These are phyloP conservation scores for Nitzschia sp. DNA, from an alignment of 108 stramenopile genomes.

Conservation along the genomic window DNA sequence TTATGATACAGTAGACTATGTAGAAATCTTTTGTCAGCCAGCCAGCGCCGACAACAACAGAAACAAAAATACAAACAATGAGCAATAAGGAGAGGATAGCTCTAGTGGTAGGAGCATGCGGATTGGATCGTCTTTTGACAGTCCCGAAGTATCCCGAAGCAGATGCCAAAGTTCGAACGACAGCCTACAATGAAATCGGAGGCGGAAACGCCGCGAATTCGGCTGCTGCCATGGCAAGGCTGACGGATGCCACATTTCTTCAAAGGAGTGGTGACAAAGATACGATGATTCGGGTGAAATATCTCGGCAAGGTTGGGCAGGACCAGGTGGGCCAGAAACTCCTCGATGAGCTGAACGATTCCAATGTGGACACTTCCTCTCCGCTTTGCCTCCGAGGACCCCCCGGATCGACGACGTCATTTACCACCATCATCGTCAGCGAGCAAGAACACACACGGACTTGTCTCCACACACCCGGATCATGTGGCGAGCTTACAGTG, in stretches of 20 bases:
- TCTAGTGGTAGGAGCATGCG: slow-evolving; percentile 47
- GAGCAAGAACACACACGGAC: slow-evolving; percentile 47
- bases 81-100: no score
- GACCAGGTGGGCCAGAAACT: slow-evolving; percentile 36
- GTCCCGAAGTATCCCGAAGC: slow-evolving; percentile 40
- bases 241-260: slow-evolving; percentile 13
- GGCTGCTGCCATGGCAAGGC: slow-evolving; percentile 38
- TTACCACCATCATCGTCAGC: slow-evolving; percentile 44
- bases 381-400: slow-evolving; percentile 32
- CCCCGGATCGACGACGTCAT: slow-evolving; percentile 29
- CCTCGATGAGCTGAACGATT: slow-evolving; percentile 24
- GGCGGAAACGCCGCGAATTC: slow-evolving; percentile 62
- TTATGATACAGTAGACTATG: no score
- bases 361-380: slow-evolving; percentile 37
- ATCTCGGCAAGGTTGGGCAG: slow-evolving; percentile 42
- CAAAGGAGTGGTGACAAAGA: not conserved
- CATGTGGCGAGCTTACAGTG: slow-evolving; percentile 39
- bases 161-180: slow-evolving; percentile 50
- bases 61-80: no score
- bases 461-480: slow-evolving; percentile 49
- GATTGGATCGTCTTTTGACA: slow-evolving; percentile 46
- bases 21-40: no score
- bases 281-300: slow-evolving; percentile 21
- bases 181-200: slow-evolving; percentile 46
- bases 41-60: no score